Evolutionary conservation across 2,329 filamentous ascomycete species (phyloP), one percentile per base, ranked within the genome.

Genomic region (Xylaria sp.): DNA sequence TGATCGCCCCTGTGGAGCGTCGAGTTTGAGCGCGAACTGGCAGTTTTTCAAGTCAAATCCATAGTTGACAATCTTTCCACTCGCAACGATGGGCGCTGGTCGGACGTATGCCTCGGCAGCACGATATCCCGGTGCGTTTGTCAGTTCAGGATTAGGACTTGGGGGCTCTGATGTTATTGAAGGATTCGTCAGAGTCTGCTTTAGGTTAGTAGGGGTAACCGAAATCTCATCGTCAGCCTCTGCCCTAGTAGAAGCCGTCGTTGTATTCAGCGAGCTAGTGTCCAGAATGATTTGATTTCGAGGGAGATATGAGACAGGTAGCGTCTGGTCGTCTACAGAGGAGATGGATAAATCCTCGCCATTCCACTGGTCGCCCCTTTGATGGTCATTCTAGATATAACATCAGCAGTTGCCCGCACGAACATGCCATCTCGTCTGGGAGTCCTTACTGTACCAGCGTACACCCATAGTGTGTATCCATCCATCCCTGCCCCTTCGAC

Each of bases 331-430:
- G 77, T 99, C 94, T 5, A 88, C 75, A 0, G 93, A 98, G 78
- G 90, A 92, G 63, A 99, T 96, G 5, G 94, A 98, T 40, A 99
- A 82, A 78, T 99, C 96, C 80, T 99, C 96, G 55, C 96, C 96
- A 74, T 99, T 99, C 96, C 96, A 99, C 72, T 93, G 90, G 76
- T 99, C 96, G 63, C 96, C 96, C 82, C 93, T 91, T 76, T 91
- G 85, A 78, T 99, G 96, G 70, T 91, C 91, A 78, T 98, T 99
- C 86, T 92, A 72, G 12, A 54, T 65, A 12, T 3, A 23, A 27
- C 3, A 29, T 69, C 53, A 66, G 60, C 35, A 59, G 9, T 25
- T 6, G 51, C 50, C 9, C 51, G 12, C 25, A 47, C 70, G 65
- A 81, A 70, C 71, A 5, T 62, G 62, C 50, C 4, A 55, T 42